Conservation (phyloP, 129 eudicot genomes). For the Tagetes erecta region DNA sequence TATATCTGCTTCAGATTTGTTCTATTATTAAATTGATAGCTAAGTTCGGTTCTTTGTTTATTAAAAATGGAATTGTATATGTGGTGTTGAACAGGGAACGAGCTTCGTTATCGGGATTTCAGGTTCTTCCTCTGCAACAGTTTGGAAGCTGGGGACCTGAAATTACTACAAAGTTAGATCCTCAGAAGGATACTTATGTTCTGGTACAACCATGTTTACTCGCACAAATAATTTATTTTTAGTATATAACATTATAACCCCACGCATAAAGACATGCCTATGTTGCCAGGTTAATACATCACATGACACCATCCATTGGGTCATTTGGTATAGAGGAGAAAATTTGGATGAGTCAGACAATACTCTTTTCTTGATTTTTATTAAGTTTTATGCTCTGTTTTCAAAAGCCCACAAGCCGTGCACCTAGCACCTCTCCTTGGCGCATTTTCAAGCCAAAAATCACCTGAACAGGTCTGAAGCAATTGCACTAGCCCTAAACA, state of each 20-base stretch:
- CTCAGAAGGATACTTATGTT: conserved; percentile 92
- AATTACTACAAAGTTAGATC: conserved; percentile 70
- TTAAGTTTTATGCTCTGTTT: background rate
- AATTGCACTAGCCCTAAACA: too few relatives aligned
- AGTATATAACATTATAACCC: background rate
- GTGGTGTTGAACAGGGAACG: conserved; percentile 49
- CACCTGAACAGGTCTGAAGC: too few relatives aligned
- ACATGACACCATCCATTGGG: background rate
- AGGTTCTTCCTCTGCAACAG: conserved; percentile 89
- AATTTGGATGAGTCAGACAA: background rate
- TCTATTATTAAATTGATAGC: too few relatives aligned
- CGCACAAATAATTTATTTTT: background rate
- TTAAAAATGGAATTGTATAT: background rate
- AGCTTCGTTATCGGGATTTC: conserved; percentile 81
- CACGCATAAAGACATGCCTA: background rate
- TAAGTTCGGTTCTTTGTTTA: too few relatives aligned
- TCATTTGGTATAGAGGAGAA: background rate
- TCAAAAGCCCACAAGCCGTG: too few relatives aligned
- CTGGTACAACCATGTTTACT: conserved; percentile 49
- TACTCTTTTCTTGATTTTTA: background rate
- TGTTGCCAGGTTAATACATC: background rate
- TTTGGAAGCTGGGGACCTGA: conserved; percentile 97
- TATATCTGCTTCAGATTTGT: too few relatives aligned
- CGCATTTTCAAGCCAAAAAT: too few relatives aligned
- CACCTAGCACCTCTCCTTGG: too few relatives aligned